Evolutionary conservation across 768 basidiomycete species (phyloP).

Genomic region (Pleurotus tuoliensis): DNA sequence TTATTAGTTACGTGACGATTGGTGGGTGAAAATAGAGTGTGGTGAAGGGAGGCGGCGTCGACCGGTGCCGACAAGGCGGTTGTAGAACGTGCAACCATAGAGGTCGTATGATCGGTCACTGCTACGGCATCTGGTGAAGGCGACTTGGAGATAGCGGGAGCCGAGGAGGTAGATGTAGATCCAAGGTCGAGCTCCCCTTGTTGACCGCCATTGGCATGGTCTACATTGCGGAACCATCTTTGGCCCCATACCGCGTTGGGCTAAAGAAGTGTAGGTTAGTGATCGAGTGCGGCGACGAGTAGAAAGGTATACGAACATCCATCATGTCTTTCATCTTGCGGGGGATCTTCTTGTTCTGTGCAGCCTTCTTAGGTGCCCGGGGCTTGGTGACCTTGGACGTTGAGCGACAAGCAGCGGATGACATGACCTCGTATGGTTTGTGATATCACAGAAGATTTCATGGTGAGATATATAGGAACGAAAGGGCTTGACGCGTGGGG

Average conservation of each 20-base stretch:
- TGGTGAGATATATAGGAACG: background rate
- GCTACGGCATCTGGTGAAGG: background rate
- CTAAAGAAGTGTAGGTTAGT: background rate
- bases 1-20: background rate
- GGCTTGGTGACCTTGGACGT: background rate
- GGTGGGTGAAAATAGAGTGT: background rate
- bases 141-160: background rate
- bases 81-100: background rate
- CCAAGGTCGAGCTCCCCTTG: background rate
- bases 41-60: background rate
- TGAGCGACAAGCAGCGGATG: too few relatives aligned
- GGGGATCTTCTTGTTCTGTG: slow-evolving; percentile 5
- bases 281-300: background rate
- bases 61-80: background rate
- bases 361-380: background rate
- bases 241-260: slow-evolving; percentile 2
- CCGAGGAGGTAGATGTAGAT: background rate
- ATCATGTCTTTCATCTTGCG: background rate
- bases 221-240: slow-evolving; percentile 2
- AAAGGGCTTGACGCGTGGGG: background rate
- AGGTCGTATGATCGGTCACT: background rate
- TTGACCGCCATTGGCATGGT: background rate
- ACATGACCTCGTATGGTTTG: background rate
- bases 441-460: background rate
- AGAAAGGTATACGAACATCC: too few relatives aligned